phyloP scores from a whole-genome alignment of 371 early-diverging fungal genomes.

The Zychaea mexicana region DNA sequence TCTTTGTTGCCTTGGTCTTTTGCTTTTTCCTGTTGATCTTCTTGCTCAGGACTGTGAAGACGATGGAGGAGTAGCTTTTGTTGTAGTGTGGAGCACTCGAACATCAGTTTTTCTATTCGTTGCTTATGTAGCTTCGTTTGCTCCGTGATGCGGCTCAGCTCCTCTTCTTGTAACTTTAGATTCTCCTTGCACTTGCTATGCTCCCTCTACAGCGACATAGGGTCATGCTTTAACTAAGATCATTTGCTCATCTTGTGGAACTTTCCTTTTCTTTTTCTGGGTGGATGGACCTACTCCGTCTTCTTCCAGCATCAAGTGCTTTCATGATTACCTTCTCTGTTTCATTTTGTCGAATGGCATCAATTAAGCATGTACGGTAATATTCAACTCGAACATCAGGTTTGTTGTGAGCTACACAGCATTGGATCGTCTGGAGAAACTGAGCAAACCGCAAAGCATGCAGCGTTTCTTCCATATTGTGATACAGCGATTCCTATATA shows the following conservation, averaged over 20 bases:
- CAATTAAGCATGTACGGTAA: neutral
- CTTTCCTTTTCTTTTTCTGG: neutral
- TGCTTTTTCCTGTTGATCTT: neutral
- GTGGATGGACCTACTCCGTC: no score
- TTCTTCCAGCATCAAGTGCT: neutral
- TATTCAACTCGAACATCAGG: constrained; percentile 12
- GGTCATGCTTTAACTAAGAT: neutral
- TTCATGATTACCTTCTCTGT: neutral
- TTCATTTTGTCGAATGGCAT: neutral
- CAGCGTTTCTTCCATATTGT: constrained; percentile 9
- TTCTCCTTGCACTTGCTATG: neutral
- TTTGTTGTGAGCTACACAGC: constrained; percentile 5
- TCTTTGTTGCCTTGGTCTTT: neutral
- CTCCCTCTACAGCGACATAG: neutral
- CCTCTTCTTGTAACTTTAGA: neutral
- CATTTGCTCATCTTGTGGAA: neutral
- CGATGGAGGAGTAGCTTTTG: neutral
- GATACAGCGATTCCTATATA: constrained; percentile 1
- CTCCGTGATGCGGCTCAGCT: neutral
- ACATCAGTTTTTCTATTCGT: neutral
- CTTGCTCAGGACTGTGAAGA: neutral
- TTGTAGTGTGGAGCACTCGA: neutral
- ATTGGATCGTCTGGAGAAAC: constrained; percentile 8
- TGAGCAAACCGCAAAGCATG: constrained; percentile 11
- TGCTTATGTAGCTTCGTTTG: neutral